Conservation (phyloP, 805 yeast species). For the Cyberlindnera americana region DNA sequence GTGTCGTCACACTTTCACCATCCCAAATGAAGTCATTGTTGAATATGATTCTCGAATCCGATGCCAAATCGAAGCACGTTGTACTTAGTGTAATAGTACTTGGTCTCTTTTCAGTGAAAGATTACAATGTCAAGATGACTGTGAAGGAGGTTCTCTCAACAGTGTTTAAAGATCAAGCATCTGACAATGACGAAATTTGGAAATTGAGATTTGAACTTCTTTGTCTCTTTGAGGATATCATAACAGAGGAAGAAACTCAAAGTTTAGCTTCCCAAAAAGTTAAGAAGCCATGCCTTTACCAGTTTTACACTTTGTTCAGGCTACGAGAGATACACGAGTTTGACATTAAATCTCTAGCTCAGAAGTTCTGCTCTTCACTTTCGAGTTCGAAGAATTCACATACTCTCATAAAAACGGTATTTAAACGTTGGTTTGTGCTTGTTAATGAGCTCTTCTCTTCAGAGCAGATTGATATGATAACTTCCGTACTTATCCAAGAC, state of each 20-base stretch:
- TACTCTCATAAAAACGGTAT: slow-evolving; percentile 25
- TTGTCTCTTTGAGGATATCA: slow-evolving; percentile 42
- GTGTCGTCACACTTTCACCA: slow-evolving; percentile 43
- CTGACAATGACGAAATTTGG: slow-evolving; percentile 35
- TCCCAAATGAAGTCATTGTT: slow-evolving; percentile 37
- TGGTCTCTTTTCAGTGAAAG: slow-evolving; percentile 39
- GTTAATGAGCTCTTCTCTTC: slow-evolving; percentile 33
- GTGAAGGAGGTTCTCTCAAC: slow-evolving; percentile 23
- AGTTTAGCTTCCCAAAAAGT: slow-evolving; percentile 4
- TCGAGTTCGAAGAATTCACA: slow-evolving; percentile 8
- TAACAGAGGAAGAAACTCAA: slow-evolving; percentile 26
- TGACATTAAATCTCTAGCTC: slow-evolving; percentile 21
- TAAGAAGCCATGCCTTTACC: slow-evolving; percentile 7
- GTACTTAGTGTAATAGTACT: slow-evolving; percentile 32
- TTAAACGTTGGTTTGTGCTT: slow-evolving; percentile 56
- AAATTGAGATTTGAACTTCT: slow-evolving; percentile 43
- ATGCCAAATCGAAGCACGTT: slow-evolving; percentile 17
- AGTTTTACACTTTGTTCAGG: slow-evolving; percentile 44
- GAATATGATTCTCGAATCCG: slow-evolving; percentile 18
- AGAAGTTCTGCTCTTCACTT: slow-evolving; percentile 28
- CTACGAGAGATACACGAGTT: slow-evolving; percentile 41
- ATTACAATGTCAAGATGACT: slow-evolving; percentile 26
- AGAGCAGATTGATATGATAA: slow-evolving; percentile 29
- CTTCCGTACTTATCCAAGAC: slow-evolving; percentile 25
- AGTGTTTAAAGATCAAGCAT: slow-evolving; percentile 24